Evolutionary conservation across 1,284 basidiomycete genomes (phyloP), one percentile per base, ranked within the genome.

Genomic region (Kalmanozyma brasiliensis): DNA sequence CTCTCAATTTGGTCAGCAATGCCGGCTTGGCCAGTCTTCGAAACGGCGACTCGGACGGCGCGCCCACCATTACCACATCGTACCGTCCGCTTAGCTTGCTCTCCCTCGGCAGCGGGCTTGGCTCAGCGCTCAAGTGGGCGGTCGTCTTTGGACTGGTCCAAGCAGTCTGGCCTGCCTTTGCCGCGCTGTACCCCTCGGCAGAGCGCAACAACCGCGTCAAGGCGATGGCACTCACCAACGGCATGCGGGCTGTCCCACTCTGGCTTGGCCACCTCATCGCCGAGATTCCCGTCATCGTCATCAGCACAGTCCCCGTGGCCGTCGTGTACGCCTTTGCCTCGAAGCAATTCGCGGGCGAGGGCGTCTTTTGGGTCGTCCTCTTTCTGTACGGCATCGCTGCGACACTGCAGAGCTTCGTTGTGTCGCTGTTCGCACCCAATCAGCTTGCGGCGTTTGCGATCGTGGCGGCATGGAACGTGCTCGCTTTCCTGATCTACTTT

Each of bases 191-290:
- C 78, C 89, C 91, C 7, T 87, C 87, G 16, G 86, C 85, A 66
- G 90, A 89, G 77, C 86, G 87, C 24, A 85, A 85, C 38, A 89
- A 88, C 8, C 87, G 87, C 36, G 89, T 89, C 2, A 90, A 89
- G 82, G 89, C 89, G 6, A 92, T 90, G 89, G 88, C 90, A 63
- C 83, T 89, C 24, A 90, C 89, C 30, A 92, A 92, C 76, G 91
- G 91, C 0, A 84, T 91, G 29, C 86, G 88, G 51, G 90, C 91
- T 6, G 81, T 87, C 26, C 89, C 89, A 0, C 84, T 92, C 22
- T 92, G 91, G 90, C 83, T 91, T 2, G 91, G 91, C 0, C 91
- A 92, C 81, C 84, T 91, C 7, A 83, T 89, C 69, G 91, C 90
- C 80, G 91, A 92, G 76, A 84, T 87, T 0, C 86, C 64, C 4